These are phyloP conservation scores for Pseudogymnoascus sp. DNA, from an alignment of 2,329 filamentous ascomycete genomes.

Conservation along the genomic window DNA sequence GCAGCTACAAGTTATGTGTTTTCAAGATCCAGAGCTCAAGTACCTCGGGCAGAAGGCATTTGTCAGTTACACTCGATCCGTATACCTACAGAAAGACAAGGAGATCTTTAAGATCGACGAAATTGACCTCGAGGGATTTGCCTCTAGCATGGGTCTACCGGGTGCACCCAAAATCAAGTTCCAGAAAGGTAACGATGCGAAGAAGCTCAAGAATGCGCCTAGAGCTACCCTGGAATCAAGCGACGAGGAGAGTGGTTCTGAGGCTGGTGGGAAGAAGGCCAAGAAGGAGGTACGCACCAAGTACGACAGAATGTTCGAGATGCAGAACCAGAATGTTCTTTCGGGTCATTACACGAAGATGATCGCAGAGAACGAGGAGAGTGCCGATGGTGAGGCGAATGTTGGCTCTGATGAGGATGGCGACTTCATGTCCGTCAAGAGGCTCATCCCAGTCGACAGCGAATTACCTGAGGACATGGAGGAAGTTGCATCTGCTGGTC, in stretches of 20 bases:
- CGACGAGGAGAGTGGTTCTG: slow-evolving; percentile 50
- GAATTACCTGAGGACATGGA: slow-evolving; percentile 35
- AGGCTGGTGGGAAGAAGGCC: slow-evolving; percentile 43
- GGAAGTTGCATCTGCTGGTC: slow-evolving; percentile 36
- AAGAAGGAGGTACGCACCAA: slow-evolving; percentile 79
- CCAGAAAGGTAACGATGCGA: slow-evolving; percentile 80
- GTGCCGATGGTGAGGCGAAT: slow-evolving; percentile 36
- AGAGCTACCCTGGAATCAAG: slow-evolving; percentile 57
- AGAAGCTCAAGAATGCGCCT: slow-evolving; percentile 79
- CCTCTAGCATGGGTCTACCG: slow-evolving; percentile 77
- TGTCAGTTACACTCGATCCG: slow-evolving; percentile 76
- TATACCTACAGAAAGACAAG: slow-evolving; percentile 87
- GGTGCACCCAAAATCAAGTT: slow-evolving; percentile 92
- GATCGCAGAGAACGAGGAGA: slow-evolving; percentile 53
- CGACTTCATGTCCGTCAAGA: slow-evolving; percentile 84
- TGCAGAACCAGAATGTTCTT: slow-evolving; percentile 90
- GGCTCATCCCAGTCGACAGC: slow-evolving; percentile 69
- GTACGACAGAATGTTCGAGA: slow-evolving; percentile 96
- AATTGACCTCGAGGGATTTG: slow-evolving; percentile 79
- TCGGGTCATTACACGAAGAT: slow-evolving; percentile 91
- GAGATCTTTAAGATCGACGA: slow-evolving; percentile 80
- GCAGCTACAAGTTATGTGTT: slow-evolving; percentile 89
- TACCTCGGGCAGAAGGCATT: slow-evolving; percentile 96
- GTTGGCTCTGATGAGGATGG: slow-evolving; percentile 59
- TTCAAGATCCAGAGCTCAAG: slow-evolving; percentile 88